Evolutionary conservation across 768 basidiomycete species (phyloP), one percentile per base, ranked within the genome.

Genomic region (Erythrobasidium yunnanense): DNA sequence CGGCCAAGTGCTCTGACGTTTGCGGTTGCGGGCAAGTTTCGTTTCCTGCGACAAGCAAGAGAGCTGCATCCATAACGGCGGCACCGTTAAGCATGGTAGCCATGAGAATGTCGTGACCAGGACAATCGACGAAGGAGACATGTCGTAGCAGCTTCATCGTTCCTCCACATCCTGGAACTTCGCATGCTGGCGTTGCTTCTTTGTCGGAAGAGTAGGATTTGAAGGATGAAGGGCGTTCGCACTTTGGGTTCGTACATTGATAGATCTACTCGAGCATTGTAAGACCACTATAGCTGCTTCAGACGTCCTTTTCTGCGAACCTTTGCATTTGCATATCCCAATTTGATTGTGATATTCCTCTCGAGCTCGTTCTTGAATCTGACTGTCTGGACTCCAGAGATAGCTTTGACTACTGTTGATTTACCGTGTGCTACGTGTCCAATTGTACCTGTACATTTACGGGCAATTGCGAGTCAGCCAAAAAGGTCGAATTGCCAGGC

Each of bases 41-140:
- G 78, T 99, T 99, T 29, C 88, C 95, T 22, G 95, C 95, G 66
- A 99, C 84, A 58, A 99, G 85, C 0, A 99, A 82, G 0, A 97
- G 80, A 3, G 95, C 95, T 58, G 92, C 95, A 78, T 97, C 92
- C 95, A 97, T 99, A 81, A 97, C 93, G 8, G 95, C 95, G 45
- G 95, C 95, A 77, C 93, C 95, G 82, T 97, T 97, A 72, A 99
- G 81, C 95, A 99, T 99, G 70, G 93, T 99, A 55, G 95, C 95
- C 95, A 99, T 99, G 77, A 99, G 85, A 85, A 99, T 97, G 77
- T 96, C 91, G 83, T 93, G 92, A 68, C 92, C 75, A 5, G 75
- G 75, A 73, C 79, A 80, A 77, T 99, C 95, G 75, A 99, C 95
- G 77, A 99, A 99, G 2, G 93, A 97, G 74, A 97, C 92, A 73